phyloP scores from a whole-genome alignment of 805 yeast genomes.

The Ogataea trehalophila region DNA sequence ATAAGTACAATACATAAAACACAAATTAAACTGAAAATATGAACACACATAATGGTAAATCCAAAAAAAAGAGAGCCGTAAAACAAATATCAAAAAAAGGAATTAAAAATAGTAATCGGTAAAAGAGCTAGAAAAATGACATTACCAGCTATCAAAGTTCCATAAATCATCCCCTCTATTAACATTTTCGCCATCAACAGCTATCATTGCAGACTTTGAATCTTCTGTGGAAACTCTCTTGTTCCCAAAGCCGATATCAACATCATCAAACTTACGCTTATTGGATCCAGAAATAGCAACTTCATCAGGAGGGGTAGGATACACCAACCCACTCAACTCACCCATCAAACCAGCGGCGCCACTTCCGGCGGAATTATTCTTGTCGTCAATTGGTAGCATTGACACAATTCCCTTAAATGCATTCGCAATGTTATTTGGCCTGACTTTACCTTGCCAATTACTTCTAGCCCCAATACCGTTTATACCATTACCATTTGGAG shows the following conservation, averaged over 20 bases:
- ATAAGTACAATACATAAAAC: not conserved
- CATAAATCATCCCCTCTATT: constrained; percentile 1
- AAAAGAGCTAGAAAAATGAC: not conserved
- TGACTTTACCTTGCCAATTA: constrained; percentile 27
- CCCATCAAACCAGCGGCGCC: constrained; percentile 2
- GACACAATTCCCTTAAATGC: constrained; percentile 42
- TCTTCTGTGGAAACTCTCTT: not conserved
- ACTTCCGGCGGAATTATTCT: constrained; percentile 3
- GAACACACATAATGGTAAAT: not conserved
- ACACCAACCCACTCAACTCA: constrained; percentile 17
- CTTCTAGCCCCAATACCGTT: constrained; percentile 7
- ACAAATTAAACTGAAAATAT: not conserved
- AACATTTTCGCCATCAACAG: not conserved
- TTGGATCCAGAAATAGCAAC: constrained; percentile 1
- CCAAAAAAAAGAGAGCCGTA: not conserved
- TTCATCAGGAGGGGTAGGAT: constrained; percentile 37
- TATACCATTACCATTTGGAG: constrained; percentile 11
- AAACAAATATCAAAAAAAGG: not conserved
- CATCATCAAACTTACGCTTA: constrained; percentile 9
- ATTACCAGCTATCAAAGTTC: not conserved
- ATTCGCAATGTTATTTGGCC: constrained; percentile 39
- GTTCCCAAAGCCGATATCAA: not conserved
- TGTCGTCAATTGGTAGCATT: constrained; percentile 16
- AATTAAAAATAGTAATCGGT: not conserved
- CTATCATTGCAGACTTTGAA: not conserved